phyloP scores from a whole-genome alignment of 1,284 basidiomycete species.

The Leccinum subrobustum region DNA sequence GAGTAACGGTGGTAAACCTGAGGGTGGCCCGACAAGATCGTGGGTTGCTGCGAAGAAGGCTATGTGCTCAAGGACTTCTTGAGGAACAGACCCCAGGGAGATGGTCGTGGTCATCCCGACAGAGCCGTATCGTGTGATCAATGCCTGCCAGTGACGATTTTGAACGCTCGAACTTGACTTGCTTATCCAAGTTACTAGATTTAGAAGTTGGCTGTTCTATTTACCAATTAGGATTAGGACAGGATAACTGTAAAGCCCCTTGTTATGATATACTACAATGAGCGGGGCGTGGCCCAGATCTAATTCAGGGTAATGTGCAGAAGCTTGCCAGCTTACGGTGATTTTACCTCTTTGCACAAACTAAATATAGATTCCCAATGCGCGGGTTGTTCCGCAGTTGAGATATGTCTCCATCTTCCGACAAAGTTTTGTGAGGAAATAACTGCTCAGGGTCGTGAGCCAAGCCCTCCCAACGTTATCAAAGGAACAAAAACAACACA shows the following conservation, averaged over 20 bases:
- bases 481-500: slow-evolving; percentile 20
- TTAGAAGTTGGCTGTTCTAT: background rate
- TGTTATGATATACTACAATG: background rate
- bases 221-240: background rate
- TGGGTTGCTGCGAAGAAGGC: slow-evolving; percentile 54
- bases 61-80: slow-evolving; percentile 71
- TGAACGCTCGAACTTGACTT: no score
- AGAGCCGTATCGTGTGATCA: background rate
- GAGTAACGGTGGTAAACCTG: slow-evolving; percentile 52
- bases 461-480: background rate
- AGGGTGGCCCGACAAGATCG: slow-evolving; percentile 53
- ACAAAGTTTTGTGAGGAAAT: slow-evolving; percentile 49
- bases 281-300: background rate
- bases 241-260: background rate
- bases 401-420: slow-evolving; percentile 42
- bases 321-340: slow-evolving; percentile 10
- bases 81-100: slow-evolving; percentile 45
- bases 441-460: slow-evolving; percentile 34
- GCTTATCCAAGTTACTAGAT: slow-evolving; percentile 8
- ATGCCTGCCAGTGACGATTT: no score
- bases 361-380: slow-evolving; percentile 53
- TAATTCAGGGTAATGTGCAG: background rate
- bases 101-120: slow-evolving; percentile 17
- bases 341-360: slow-evolving; percentile 37
- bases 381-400: slow-evolving; percentile 34